Base-by-base conservation (phyloP, 768 basidiomycete genomes). In the Mrakia blollopis region DNA sequence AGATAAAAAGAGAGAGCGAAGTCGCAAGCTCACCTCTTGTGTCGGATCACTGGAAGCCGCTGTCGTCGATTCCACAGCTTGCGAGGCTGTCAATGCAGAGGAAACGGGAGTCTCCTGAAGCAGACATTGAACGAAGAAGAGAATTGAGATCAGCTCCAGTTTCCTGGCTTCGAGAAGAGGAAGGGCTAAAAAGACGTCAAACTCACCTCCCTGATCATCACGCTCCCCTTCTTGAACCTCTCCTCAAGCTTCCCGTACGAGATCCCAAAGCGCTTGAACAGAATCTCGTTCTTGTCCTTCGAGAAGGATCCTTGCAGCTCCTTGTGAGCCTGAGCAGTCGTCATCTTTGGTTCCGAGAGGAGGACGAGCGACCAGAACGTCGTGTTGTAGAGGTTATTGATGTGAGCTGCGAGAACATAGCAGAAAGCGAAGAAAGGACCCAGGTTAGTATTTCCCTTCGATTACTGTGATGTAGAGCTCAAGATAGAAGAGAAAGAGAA, bases 331-430 rank as follows among this genome's bases (percentile, higher is more conserved):
- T 67, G 62, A 5, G 71, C 44, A 3, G 77, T 44, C 50, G 73
- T 74, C 67, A 75, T 52, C 23, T 65, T 73, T 3, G 76, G 63
- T 50, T 65, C 35, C 39, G 69, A 73, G 67, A 99, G 86, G 0
- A 88, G 90, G 0, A 98, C 89, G 47, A 99, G 87, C 0, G 94
- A 92, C 97, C 96, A 98, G 81, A 98, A 99, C 0, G 85, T 86
- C 0, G 97, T 98, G 81, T 99, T 99, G 85, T 98, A 95, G 32
- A 99, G 85, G 82, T 99, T 99, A 82, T 99, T 99, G 82, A 98
- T 91, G 82, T 99, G 97, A 0, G 97, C 95, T 98, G 82, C 32
- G 79, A 23, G 37, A 54, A 0, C 0, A 13, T 14, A 62, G n/a
- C 57, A 57, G n/a, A 54, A 11, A 52, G 50, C 16, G 54, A 25